Evolutionary conservation across 139 green algal genomes (phyloP).

Genomic region (Closterium sp.): DNA sequence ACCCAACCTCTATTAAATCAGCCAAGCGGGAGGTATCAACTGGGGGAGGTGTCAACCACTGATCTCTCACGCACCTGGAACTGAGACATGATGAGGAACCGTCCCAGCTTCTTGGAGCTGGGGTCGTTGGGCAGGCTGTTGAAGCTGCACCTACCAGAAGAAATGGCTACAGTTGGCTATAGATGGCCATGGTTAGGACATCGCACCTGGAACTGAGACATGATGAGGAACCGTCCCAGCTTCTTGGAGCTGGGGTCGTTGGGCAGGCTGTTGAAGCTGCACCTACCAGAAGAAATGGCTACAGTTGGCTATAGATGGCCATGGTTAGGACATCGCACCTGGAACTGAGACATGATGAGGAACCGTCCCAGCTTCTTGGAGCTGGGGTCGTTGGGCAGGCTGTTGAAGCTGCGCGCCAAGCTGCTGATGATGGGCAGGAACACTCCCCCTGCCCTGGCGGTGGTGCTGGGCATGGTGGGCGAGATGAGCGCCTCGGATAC

Average conservation of each 20-base stretch:
- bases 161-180: slow-evolving; percentile 94
- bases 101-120: too few species aligned
- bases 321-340: too few species aligned
- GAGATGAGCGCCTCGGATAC: slow-evolving; percentile 65
- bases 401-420: slow-evolving; percentile 62
- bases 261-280: slow-evolving; percentile 60
- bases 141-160: slow-evolving; percentile 71
- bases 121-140: too few species aligned
- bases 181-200: too few species aligned
- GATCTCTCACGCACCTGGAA: too few species aligned
- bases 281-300: slow-evolving; percentile 88
- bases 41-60: too few species aligned
- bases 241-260: too few species aligned
- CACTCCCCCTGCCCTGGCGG: slow-evolving; percentile 86
- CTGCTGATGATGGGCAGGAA: slow-evolving; percentile 98
- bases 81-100: slow-evolving; percentile 63
- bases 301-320: slow-evolving; percentile 93
- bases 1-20: slow-evolving; percentile 62
- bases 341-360: too few species aligned
- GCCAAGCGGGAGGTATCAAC: too few species aligned
- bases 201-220: too few species aligned
- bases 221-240: slow-evolving; percentile 63
- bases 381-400: slow-evolving; percentile 66
- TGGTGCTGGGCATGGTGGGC: slow-evolving; percentile 95
- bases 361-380: slow-evolving; percentile 63